These are phyloP conservation scores for Mycena vulgaris DNA, from an alignment of 768 basidiomycete genomes.

Conservation along the genomic window DNA sequence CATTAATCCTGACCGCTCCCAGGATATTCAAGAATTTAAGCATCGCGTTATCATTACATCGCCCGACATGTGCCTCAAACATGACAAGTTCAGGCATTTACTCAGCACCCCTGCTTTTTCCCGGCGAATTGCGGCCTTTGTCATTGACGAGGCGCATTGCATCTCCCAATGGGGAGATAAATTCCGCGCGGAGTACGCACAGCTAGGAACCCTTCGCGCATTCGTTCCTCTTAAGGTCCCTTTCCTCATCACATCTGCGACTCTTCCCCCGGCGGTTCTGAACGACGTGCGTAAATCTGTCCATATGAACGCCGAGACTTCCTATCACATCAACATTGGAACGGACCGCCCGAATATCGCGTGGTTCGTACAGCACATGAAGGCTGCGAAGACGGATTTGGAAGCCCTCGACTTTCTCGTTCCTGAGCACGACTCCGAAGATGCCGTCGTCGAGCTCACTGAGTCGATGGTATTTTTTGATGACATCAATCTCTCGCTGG, in stretches of 20 bases:
- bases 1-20: background rate
- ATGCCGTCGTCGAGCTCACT: background rate
- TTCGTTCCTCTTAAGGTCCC: background rate
- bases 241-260: background rate
- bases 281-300: background rate
- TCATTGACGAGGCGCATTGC: slow-evolving; percentile 3
- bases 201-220: background rate
- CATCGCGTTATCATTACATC: slow-evolving; percentile 3
- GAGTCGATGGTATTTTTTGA: slow-evolving; percentile 11
- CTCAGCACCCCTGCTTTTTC: background rate
- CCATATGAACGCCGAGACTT: background rate
- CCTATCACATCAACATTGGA: background rate
- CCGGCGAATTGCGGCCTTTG: background rate
- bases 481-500: background rate
- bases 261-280: background rate
- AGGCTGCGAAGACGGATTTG: background rate
- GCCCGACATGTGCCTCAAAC: background rate
- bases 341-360: background rate
- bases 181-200: background rate
- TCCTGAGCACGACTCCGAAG: background rate
- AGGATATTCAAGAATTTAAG: background rate
- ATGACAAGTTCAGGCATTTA: background rate
- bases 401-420: background rate
- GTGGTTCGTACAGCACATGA: background rate
- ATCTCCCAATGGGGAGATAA: slow-evolving; percentile 4